A percentile compares a stretch with the other conserved stretches of the same genome.
These are phyloP conservation scores for Gossypium herbaceum DNA, from an alignment of 345 rosid genomes.

Conservation along the genomic window DNA sequence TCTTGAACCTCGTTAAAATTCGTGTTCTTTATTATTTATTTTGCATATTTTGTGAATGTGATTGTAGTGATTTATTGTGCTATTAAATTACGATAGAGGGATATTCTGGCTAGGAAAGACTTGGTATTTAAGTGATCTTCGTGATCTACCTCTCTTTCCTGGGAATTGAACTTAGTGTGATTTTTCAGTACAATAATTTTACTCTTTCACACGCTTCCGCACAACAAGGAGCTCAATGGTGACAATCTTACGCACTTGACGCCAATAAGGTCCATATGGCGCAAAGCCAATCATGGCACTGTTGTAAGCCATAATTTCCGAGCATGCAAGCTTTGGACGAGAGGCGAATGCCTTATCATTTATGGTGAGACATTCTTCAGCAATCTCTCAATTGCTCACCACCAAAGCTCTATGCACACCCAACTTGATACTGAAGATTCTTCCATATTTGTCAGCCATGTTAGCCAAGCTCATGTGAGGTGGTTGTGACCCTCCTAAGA, in stretches of 20 bases:
- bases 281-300: constrained; percentile 27
- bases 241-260: constrained; percentile 26
- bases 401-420: constrained; percentile 32
- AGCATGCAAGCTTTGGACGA: constrained; percentile 20
- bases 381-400: constrained; percentile 24
- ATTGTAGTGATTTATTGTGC: no score
- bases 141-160: no score
- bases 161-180: no score
- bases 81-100: no score
- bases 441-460: constrained; percentile 33
- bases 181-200: no score
- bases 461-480: constrained; percentile 25
- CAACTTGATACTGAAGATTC: constrained; percentile 32
- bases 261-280: constrained; percentile 36
- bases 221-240: constrained; percentile 18
- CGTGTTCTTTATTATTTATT: no score
- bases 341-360: constrained; percentile 26
- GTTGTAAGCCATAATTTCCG: constrained; percentile 25
- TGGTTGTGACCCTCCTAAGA: constrained; percentile 27
- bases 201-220: no score
- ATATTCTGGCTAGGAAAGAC: no score
- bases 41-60: no score
- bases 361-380: constrained; percentile 33
- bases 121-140: no score
- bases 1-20: no score